phyloP scores from a whole-genome alignment of 2,329 filamentous ascomycete species.

The Colletotrichum falcatum region DNA sequence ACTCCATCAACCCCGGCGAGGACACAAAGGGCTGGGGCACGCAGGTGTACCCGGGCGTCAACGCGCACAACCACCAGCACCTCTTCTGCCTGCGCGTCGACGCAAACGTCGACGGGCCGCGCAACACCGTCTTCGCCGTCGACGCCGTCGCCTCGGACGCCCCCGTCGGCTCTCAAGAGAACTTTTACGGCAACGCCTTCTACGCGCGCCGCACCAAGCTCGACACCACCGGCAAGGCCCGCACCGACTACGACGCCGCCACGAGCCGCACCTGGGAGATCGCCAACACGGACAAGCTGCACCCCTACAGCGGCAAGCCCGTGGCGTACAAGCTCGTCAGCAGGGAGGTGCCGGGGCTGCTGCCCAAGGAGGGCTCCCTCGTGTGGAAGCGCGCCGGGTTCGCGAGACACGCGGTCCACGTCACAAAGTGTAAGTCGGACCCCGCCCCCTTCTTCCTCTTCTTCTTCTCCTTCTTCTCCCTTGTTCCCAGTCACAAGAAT shows the following conservation, averaged over 20 bases:
- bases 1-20: slow-evolving; percentile 82
- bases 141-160: slow-evolving; percentile 79
- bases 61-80: slow-evolving; percentile 96
- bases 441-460: no score
- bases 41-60: slow-evolving; percentile 89
- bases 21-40: slow-evolving; percentile 90
- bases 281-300: slow-evolving; percentile 83
- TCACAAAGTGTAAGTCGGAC: slow-evolving; percentile 80
- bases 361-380: slow-evolving; percentile 84
- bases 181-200: slow-evolving; percentile 92
- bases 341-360: slow-evolving; percentile 80
- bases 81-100: slow-evolving; percentile 92
- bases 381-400: slow-evolving; percentile 94
- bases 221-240: slow-evolving; percentile 74
- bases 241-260: slow-evolving; percentile 83
- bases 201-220: slow-evolving; percentile 87
- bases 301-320: slow-evolving; percentile 87
- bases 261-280: slow-evolving; percentile 93
- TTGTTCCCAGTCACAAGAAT: background rate
- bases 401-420: slow-evolving; percentile 86
- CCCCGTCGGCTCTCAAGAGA: slow-evolving; percentile 83
- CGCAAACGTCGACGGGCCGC: slow-evolving; percentile 85
- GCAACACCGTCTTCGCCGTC: slow-evolving; percentile 87
- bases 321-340: slow-evolving; percentile 91
- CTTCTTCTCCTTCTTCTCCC: background rate